phyloP scores from a whole-genome alignment of 768 basidiomycete species.

The Cyathus striatus region DNA sequence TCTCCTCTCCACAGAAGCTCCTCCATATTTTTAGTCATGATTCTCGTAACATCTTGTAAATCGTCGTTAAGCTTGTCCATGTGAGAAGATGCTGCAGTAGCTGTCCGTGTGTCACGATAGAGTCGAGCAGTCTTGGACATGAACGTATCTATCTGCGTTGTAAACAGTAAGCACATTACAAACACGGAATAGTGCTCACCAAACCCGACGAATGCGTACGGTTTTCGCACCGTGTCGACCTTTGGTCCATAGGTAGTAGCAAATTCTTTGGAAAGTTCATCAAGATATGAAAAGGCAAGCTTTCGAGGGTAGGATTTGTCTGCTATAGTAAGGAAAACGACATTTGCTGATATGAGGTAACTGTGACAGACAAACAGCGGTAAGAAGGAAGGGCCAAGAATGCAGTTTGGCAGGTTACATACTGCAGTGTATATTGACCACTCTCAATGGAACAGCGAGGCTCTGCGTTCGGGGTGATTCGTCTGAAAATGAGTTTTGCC shows the following conservation, averaged over 20 bases:
- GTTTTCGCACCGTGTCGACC: slow-evolving; percentile 87
- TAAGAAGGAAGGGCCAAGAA: slow-evolving; percentile 6
- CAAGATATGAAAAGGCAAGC: slow-evolving; percentile 94
- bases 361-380: slow-evolving; percentile 36
- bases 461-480: slow-evolving; percentile 91
- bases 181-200: slow-evolving; percentile 46
- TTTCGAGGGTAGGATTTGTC: slow-evolving; percentile 98
- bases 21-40: slow-evolving; percentile 99
- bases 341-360: slow-evolving; percentile 92
- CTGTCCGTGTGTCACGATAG: slow-evolving; percentile 91
- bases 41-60: slow-evolving; percentile 94
- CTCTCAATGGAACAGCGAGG: slow-evolving; percentile 96
- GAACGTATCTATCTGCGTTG: slow-evolving; percentile 72
- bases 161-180: background rate
- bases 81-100: slow-evolving; percentile 61
- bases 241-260: slow-evolving; percentile 87
- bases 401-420: slow-evolving; percentile 23
- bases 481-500: slow-evolving; percentile 92
- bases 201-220: slow-evolving; percentile 99
- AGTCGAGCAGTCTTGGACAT: slow-evolving; percentile 97
- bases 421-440: slow-evolving; percentile 95
- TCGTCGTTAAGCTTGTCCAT: slow-evolving; percentile 93
- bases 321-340: slow-evolving; percentile 91
- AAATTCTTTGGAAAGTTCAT: slow-evolving; percentile 97
- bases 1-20: slow-evolving; percentile 98